Evolutionary conservation across 2,329 filamentous ascomycete species (phyloP), one percentile per base, ranked within the genome.

Genomic region (Huntiella moniliformis): DNA sequence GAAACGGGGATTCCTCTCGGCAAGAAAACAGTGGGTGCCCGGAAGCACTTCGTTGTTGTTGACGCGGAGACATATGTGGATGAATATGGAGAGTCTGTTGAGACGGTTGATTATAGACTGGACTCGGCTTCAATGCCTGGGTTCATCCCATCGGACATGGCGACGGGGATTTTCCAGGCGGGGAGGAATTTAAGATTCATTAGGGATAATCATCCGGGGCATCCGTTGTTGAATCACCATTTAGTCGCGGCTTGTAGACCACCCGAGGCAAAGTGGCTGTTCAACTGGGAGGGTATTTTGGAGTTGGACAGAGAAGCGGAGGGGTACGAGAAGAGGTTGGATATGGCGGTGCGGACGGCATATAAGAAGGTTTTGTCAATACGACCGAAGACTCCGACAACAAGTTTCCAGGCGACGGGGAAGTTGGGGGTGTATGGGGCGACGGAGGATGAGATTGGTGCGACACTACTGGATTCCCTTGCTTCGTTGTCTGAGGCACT

Each of bases 121-220:
- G 74, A 80, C 50, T 65, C 67, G 16, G 64, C 71, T 22, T 72
- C 73, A 51, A 75, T 91, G 61, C 83, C 83, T 0, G 65, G 68
- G 2, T 91, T 91, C 53, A 67, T 92, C 38, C 71, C 77, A 0
- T 58, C 65, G 4, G 82, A 91, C 48, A 71, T 87, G 52, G 77
- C 75, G 3, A 68, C 72, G 43, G 64, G 68, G 4, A 74, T 91
- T n/a, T 87, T 88, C 52, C 83, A 92, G 56, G 81, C 78, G 3
- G 85, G 83, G 3, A 74, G 72, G 54, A 88, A 81, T 56, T 61
- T 93, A 41, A 73, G 81, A 5, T 76, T 91, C 45, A 66, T 93
- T 41, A 73, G 76, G 53, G 63, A 66, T 16, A 75, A 80, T 53
- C 81, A 91, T 56, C 71, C 82, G 4, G 66, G 76, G 2, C 82